Percentiles rank a stretch among this genome's conserved stretches.
These are phyloP conservation scores for Pestalotiopsis sp. DNA, from an alignment of 2,329 filamentous ascomycete genomes.

Conservation along the genomic window DNA sequence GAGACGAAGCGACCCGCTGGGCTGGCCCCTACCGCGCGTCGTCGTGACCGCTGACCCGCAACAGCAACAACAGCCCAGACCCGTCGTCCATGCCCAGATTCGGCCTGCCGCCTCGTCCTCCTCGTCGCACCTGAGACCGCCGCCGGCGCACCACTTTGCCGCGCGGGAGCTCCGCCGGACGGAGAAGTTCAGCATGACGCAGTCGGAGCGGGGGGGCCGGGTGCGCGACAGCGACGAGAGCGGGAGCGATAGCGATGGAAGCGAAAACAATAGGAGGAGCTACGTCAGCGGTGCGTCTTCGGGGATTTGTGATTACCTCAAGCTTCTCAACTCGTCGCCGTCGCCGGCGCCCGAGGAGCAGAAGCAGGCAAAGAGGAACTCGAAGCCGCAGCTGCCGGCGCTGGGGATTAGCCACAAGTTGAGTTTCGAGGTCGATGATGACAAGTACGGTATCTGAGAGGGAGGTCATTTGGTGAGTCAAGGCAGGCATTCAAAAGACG, in stretches of 20 bases:
- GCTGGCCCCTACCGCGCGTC: not conserved
- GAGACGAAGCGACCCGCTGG: not conserved
- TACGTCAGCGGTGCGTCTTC: not conserved
- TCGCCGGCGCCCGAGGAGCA: too few species aligned
- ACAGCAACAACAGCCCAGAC: not conserved
- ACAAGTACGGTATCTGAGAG: not conserved
- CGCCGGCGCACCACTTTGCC: not conserved
- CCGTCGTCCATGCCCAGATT: not conserved
- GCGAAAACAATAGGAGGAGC: not conserved
- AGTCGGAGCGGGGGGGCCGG: not conserved
- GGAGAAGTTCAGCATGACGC: not conserved
- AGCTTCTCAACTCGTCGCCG: not conserved
- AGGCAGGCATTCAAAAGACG: too few species aligned
- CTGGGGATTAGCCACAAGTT: not conserved
- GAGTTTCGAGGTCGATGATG: not conserved
- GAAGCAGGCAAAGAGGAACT: not conserved
- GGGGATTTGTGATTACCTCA: not conserved
- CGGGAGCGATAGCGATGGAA: not conserved
- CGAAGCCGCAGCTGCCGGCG: not conserved
- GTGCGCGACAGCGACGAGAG: not conserved
- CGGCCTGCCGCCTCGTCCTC: not conserved
- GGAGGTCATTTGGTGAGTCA: too few species aligned
- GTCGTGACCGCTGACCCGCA: not conserved
- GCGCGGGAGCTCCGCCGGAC: not conserved
- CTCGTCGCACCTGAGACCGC: not conserved